These are phyloP conservation scores for Claviceps fusiformis DNA, from an alignment of 2,329 filamentous ascomycete species.

Conservation along the genomic window DNA sequence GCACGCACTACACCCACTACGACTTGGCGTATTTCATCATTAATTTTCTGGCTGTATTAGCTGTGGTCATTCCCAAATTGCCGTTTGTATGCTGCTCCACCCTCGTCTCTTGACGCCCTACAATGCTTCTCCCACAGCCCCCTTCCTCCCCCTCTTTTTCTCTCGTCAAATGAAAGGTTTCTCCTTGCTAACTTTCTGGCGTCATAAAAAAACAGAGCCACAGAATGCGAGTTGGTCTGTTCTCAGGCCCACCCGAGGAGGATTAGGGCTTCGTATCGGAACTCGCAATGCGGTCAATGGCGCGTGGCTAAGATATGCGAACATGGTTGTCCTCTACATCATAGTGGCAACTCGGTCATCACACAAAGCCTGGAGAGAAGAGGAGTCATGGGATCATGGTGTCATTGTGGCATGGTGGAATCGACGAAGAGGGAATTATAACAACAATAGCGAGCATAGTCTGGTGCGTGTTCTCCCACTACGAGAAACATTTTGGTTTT, in stretches of 20 bases:
- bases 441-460: constrained; percentile 23
- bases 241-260: constrained; percentile 56
- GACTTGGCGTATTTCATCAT: constrained; percentile 94
- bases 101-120: not conserved
- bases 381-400: not conserved
- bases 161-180: not conserved
- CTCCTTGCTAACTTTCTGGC: constrained; percentile 11
- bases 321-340: not conserved
- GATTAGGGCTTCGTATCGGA: constrained; percentile 7
- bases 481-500: constrained; percentile 13
- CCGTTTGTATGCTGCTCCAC: constrained; percentile 59
- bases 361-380: not conserved
- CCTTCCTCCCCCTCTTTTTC: not conserved
- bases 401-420: not conserved
- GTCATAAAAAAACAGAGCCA: constrained; percentile 43
- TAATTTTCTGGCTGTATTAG: constrained; percentile 86
- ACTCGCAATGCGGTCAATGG: constrained; percentile 2
- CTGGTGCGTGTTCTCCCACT: constrained; percentile 16
- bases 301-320: not conserved
- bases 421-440: constrained; percentile 9
- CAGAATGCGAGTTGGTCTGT: constrained; percentile 62
- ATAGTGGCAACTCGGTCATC: not conserved
- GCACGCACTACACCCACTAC: constrained; percentile 98
- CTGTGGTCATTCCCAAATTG: constrained; percentile 89
- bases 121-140: not conserved